Evolutionary conservation across 495 filamentous ascomycete genomes (phyloP), one percentile per base, ranked within the genome.

Genomic region (Cercophora newfieldiana): DNA sequence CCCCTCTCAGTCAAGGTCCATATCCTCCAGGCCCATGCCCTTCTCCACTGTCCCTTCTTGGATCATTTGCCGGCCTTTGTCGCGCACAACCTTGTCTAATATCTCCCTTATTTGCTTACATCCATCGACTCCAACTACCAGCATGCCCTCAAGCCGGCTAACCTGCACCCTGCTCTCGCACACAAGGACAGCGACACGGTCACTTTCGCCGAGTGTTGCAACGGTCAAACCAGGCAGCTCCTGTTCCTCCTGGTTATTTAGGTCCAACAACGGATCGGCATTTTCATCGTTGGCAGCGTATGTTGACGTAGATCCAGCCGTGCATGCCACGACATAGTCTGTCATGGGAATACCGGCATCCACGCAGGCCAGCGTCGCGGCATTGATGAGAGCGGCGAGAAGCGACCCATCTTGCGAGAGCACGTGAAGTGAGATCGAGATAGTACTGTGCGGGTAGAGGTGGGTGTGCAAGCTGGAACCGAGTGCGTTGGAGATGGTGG

Each of bases 281-380:
- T 61, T 70, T 57, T 88, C 87, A 69, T 91, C 89, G 44, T 81
- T 80, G n/a, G 85, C 83, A 18, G 81, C 82, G 37, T 88, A 88
- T 21, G 85, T 86, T 0, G 82, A 85, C 12, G 91, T 93, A 69
- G 89, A 90, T 18, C 92, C 95, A 0, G 90, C 88, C 10, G 93
- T 96, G 76, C 92, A 96, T 12, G 93, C 92, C n/a, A 85, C 85
- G 0, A 98, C 83, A 71, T 97, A 94, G 71, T 95, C 92, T 2
- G 85, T 83, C 93, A 97, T 97, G 37, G 96, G 95, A 26, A 99
- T 87, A 29, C 95, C 95, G 2, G 96, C 96, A 73, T 98, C 95
- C 55, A 97, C 88, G 22, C 97, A 87, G 0, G 96, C 95, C 14
- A 99, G 86, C 0, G 94, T 97, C 0, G 91, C 88, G 10, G 95